Evolutionary conservation across 2,329 filamentous ascomycete genomes (phyloP), one percentile per base, ranked within the genome.

Genomic region (Blumeria hordei): DNA sequence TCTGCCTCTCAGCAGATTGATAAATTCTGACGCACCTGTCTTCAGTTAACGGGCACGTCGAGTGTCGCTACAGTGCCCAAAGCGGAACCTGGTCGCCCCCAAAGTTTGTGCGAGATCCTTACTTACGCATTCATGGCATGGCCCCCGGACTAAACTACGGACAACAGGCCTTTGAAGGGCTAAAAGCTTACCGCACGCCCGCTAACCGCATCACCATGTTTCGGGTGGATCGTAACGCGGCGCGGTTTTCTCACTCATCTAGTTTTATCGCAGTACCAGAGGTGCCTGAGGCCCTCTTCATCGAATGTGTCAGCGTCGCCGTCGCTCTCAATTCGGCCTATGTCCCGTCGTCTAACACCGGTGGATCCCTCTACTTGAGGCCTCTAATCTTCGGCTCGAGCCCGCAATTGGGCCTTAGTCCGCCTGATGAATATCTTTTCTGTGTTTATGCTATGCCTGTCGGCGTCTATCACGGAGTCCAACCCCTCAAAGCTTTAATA

Each of bases 131-230:
- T 65, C 90, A 96, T 69, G 92, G 90, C 68, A 92, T 98, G 85
- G 82, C 88, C 0, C 88, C 92, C 0, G 90, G 80, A 45, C 78
- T 96, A 60, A 98, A 98, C 75, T 98, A 98, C 68, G 88, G 90
- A 57, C 88, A 94, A 67, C 92, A 96, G 71, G 90, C 87, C 63
- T 98, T 94, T 73, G 92, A 98, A 68, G 92, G 92, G n/a, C 80
- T 96, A 67, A 96, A 96, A 70, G 88, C 90, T 55, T 95, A 95
- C 76, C 87, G 90, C 59, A 73, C 75, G 2, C 84, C 87, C 16
- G 78, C 83, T 67, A 66, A 73, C 57, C 69, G 70, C 57, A 88
- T 96, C 70, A 78, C 80, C 66, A 78, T 96, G 67, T 96, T 96
- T 78, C 83, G 90, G 4, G 85, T 90, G 0, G 75, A 81, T 64